Base-by-base conservation (phyloP, 352 stramenopile genomes). In the Globisporangium heterothallicum region DNA sequence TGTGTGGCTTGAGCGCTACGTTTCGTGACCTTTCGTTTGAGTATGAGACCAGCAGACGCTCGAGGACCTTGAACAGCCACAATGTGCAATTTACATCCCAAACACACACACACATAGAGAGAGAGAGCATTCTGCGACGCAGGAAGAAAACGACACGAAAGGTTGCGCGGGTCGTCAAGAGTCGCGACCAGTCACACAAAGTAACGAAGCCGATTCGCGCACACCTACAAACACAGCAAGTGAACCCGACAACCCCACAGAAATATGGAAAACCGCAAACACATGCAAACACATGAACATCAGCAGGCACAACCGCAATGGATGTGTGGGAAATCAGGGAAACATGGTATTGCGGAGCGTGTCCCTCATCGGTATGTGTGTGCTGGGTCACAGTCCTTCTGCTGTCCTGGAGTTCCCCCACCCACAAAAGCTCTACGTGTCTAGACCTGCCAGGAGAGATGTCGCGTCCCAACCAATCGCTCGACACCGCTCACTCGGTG, bases 101-200 rank as follows among this genome's bases (percentile, higher is more conserved):
- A n/a, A 13, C 30, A 36, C 9, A 8, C 12, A 36, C 16, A 59
- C 27, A 25, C 32, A 52, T 14, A 22, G 45, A 40, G 8, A 45
- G 36, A 49, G 19, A 43, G 38, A 36, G 30, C 30, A 36, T 8
- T 13, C n/a, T n/a, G n/a, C 12, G 16, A 36, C 30, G 10, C 29
- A 34, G 6, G 30, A 36, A 13, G 30, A 36, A 8, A 13, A 36
- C n/a, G n/a, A n/a, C 30, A 13, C 30, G 30, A 36, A 36, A 36
- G 22, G 41, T 24, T 24, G 34, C 32, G 42, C 21, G 25, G 3
- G 18, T 44, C 59, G 61, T 60, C 53, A 70, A 71, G 44, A 63
- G 65, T 42, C 62, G 51, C 62, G 58, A 68, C 58, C 26, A 41
- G 46, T 70, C 58, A 61, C 21, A 61, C 6, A 50, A 53, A 25